Base-by-base conservation (phyloP, 2,329 filamentous ascomycete species). In the Cytospora chrysosperma region DNA sequence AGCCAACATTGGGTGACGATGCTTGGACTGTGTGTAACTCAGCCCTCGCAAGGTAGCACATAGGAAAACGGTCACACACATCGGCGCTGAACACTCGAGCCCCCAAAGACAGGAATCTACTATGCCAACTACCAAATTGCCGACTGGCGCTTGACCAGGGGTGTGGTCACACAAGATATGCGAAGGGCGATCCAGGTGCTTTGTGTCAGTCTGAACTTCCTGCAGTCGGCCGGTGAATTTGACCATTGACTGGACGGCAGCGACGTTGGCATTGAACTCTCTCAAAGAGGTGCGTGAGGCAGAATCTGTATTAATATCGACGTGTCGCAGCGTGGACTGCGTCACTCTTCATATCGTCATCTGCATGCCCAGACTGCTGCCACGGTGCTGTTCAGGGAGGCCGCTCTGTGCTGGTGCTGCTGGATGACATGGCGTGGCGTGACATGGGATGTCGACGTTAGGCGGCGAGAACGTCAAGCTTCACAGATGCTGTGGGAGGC, bases 341-440 rank as follows among this genome's bases (percentile, higher is more conserved):
- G 24, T 47, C n/a, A 47, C 43, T 10, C 43, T 34, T 24, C 43
- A 24, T 47, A 47, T 47, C n/a, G n/a, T 12, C 43, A 12, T 19
- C 43, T 47, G 43, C 10, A 24, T 24, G 43, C 43, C 19, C 10
- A 47, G 10, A 47, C n/a, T 47, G 43, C 8, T 9, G 13, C 24
- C 10, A 24, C n/a, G n/a, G 43, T 24, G 43, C 9, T 47, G n/a
- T 12, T 24, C 43, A 47, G 24, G 43, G 7, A 21, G 10, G 27
- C 37, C 47, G 30, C 51, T 8, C 15, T 34, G 12, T 61, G 52
- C 34, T 52, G 59, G 37, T 55, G 51, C 51, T 53, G 52, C 51
- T 61, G 59, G 59, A 55, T 55, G 43, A 47, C 59, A 55, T 61
- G 43, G 57, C 57, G 28, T 59, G 49, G 43, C 43, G 8, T 12